phyloP scores from a whole-genome alignment of 805 yeast species.

The Lipomyces kockii region DNA sequence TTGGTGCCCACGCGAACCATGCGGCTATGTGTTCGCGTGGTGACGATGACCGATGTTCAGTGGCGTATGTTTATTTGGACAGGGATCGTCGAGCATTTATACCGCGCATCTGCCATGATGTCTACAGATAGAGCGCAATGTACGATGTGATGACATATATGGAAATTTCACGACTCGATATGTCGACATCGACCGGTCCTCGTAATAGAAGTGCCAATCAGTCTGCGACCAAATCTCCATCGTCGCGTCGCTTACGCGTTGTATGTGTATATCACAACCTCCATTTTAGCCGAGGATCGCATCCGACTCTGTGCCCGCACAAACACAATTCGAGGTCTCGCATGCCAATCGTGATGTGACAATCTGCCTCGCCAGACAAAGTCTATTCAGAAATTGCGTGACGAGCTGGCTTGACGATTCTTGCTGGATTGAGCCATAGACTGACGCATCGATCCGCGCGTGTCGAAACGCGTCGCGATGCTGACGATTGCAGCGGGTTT shows the following conservation, averaged over 20 bases:
- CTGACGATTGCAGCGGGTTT: background rate
- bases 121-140: background rate
- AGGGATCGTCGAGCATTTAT: background rate
- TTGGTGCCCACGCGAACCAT: background rate
- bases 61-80: background rate
- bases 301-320: no score
- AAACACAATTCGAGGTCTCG: background rate
- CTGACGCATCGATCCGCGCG: background rate
- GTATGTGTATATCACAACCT: no score
- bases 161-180: background rate
- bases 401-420: background rate
- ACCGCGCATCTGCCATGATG: background rate
- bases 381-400: background rate
- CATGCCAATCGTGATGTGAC: background rate
- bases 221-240: background rate
- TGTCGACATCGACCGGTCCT: background rate
- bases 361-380: background rate
- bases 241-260: background rate
- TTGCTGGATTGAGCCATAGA: background rate
- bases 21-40: background rate
- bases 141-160: background rate
- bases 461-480: background rate
- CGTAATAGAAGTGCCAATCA: background rate
- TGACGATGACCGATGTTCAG: background rate
- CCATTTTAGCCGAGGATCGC: no score